Conservation (phyloP, 2,329 filamentous ascomycete genomes). For the Colletotrichum godetiae region DNA sequence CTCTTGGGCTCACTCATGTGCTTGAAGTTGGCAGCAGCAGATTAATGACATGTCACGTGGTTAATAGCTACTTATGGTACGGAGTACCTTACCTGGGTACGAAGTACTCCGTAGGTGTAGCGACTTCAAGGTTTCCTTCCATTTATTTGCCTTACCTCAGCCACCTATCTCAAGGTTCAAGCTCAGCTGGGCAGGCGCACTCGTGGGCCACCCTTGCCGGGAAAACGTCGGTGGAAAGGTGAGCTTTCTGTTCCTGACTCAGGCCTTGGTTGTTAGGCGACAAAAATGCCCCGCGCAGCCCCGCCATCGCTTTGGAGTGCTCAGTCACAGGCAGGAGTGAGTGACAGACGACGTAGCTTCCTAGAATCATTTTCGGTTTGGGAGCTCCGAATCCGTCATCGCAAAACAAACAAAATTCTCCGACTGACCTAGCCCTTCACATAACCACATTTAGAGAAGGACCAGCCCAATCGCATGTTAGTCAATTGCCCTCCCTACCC, state of each 20-base stretch:
- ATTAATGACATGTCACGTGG: slow-evolving; percentile 7
- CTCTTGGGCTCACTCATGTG: background rate
- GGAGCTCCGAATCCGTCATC: slow-evolving; percentile 18
- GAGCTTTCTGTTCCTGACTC: background rate
- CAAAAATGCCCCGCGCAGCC: slow-evolving; percentile 33
- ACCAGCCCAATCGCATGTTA: slow-evolving; percentile 4
- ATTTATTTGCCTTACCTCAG: background rate
- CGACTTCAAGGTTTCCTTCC: background rate
- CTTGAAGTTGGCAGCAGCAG: background rate
- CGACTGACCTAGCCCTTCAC: background rate
- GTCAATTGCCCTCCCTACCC: background rate
- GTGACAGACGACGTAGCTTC: slow-evolving; percentile 31
- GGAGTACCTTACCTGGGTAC: too few species aligned
- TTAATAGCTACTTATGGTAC: too few species aligned
- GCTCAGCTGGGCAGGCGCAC: background rate
- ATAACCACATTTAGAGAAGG: background rate
- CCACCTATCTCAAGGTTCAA: background rate
- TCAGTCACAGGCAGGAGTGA: slow-evolving; percentile 31
- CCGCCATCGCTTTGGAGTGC: slow-evolving; percentile 23
- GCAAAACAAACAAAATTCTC: background rate
- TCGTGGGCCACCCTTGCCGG: background rate
- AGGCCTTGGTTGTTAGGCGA: slow-evolving; percentile 15
- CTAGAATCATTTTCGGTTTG: slow-evolving; percentile 5
- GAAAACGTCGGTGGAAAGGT: background rate
- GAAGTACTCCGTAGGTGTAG: background rate